phyloP scores from a whole-genome alignment of 225 moss, liverwort and hornwort genomes.

The Lunularia cruciata region DNA sequence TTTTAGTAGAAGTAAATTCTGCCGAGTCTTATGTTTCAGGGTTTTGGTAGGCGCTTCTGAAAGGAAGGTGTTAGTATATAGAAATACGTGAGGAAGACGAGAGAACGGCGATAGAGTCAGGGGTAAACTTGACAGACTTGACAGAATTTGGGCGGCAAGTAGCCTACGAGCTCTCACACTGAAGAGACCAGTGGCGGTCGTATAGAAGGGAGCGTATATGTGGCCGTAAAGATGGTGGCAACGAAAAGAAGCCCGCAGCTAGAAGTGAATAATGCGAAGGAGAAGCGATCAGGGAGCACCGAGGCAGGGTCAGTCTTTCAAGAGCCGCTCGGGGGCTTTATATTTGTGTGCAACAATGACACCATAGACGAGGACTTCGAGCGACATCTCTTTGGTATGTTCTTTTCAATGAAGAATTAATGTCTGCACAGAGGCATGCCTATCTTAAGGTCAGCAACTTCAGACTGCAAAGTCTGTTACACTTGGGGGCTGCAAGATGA shows the following conservation, averaged over 20 bases:
- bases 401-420: neutral
- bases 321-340: conserved; percentile 96
- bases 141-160: conserved; percentile 11
- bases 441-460: neutral
- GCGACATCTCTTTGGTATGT: conserved; percentile 86
- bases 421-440: neutral
- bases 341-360: conserved; percentile 99
- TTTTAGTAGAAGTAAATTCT: neutral
- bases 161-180: conserved; percentile 1
- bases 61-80: conserved; percentile 9
- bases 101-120: conserved; percentile 11
- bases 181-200: conserved; percentile 14
- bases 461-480: neutral
- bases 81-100: conserved; percentile 12
- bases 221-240: conserved; percentile 83
- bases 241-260: conserved; percentile 61
- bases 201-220: conserved; percentile 45
- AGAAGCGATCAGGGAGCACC: conserved; percentile 42
- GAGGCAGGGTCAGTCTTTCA: conserved; percentile 48
- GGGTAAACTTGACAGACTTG: conserved; percentile 13
- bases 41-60: conserved; percentile 3
- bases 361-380: conserved; percentile 98
- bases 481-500: neutral
- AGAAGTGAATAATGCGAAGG: conserved; percentile 64
- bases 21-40: conserved; percentile 9